Conservation (phyloP, 495 filamentous ascomycete species). For the Penicillium cinerascens region DNA sequence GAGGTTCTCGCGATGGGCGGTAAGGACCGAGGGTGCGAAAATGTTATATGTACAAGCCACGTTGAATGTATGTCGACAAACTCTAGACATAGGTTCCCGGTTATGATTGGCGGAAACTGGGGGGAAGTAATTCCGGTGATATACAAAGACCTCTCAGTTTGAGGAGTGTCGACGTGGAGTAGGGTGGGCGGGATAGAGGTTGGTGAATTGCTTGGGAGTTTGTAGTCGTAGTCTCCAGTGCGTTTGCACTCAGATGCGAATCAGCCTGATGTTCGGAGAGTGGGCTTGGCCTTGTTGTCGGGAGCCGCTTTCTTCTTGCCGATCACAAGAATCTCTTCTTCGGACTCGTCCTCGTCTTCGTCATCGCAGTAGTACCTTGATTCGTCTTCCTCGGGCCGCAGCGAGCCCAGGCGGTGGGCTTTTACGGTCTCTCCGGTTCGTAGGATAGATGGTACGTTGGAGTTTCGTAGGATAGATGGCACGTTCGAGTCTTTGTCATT, state of each 20-base stretch:
- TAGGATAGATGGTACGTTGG: conserved; percentile 39
- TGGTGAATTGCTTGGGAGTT: neutral
- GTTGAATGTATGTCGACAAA: conserved; percentile 24
- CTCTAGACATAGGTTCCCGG: conserved; percentile 22
- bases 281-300: conserved; percentile 19
- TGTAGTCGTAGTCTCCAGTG: neutral
- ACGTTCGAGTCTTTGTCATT: conserved; percentile 29
- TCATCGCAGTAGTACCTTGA: conserved; percentile 45
- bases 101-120: conserved; percentile 6
- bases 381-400: conserved; percentile 38
- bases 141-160: conserved; percentile 23
- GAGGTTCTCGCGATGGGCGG: too few species aligned
- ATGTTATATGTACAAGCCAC: conserved; percentile 30
- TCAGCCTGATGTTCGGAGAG: neutral
- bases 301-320: conserved; percentile 34
- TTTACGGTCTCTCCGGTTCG: conserved; percentile 47
- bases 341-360: conserved; percentile 47
- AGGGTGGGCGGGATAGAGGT: neutral
- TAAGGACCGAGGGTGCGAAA: neutral
- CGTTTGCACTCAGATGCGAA: neutral
- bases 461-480: conserved; percentile 44
- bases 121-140: conserved; percentile 16
- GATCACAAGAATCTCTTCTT: conserved; percentile 49
- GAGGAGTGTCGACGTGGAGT: conserved; percentile 15
- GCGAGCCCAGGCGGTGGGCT: conserved; percentile 21